Conservation (phyloP, 2,329 filamentous ascomycete species). For the Pestalotiopsis sp. region DNA sequence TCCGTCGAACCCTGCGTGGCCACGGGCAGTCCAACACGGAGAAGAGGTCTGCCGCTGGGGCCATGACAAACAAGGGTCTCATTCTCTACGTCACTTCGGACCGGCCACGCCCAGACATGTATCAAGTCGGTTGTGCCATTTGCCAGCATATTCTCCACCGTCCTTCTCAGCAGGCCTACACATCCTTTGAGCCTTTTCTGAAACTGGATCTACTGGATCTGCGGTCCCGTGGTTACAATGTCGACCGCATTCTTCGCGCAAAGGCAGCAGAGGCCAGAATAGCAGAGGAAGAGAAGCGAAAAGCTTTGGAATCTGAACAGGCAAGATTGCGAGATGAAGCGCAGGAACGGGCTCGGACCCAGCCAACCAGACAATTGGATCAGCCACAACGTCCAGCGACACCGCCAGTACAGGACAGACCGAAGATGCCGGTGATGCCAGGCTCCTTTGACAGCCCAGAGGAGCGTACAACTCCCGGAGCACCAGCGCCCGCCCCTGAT, state of each 20-base stretch:
- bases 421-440: slow-evolving; percentile 64
- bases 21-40: slow-evolving; percentile 71
- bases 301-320: slow-evolving; percentile 73
- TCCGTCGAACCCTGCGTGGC: slow-evolving; percentile 75
- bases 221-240: slow-evolving; percentile 89
- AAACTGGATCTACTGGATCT: slow-evolving; percentile 82
- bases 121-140: slow-evolving; percentile 88
- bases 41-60: slow-evolving; percentile 71
- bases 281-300: slow-evolving; percentile 79
- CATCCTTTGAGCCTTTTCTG: slow-evolving; percentile 89
- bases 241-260: slow-evolving; percentile 86
- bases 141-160: slow-evolving; percentile 78
- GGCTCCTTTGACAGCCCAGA: slow-evolving; percentile 60
- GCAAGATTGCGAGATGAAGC: slow-evolving; percentile 62
- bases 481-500: background rate
- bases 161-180: slow-evolving; percentile 84
- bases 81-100: slow-evolving; percentile 76
- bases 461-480: slow-evolving; percentile 20
- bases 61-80: slow-evolving; percentile 47
- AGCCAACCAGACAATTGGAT: slow-evolving; percentile 38
- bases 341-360: slow-evolving; percentile 53
- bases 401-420: slow-evolving; percentile 38
- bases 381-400: slow-evolving; percentile 36
- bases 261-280: slow-evolving; percentile 87
- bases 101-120: slow-evolving; percentile 70